Evolutionary conservation across 2,329 filamentous ascomycete species (phyloP).

Genomic region (Penicillium sp.): DNA sequence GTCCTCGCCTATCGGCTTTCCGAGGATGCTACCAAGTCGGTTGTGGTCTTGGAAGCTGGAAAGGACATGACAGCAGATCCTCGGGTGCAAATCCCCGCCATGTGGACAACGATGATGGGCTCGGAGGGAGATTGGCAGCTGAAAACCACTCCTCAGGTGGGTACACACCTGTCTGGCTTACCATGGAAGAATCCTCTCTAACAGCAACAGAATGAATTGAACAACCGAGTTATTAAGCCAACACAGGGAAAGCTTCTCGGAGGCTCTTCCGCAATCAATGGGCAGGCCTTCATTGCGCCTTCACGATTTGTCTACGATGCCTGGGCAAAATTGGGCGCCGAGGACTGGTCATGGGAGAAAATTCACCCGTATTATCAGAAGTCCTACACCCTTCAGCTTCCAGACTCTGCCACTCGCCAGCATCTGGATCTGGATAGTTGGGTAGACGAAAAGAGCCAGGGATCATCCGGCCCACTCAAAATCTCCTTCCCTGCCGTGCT

Average conservation of each 20-base stretch:
- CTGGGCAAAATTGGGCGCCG: conserved; percentile 3
- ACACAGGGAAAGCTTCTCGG: conserved; percentile 2
- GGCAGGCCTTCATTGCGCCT: conserved; percentile 1
- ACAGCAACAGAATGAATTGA: neutral
- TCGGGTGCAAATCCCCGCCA: neutral
- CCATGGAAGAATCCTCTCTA: neutral
- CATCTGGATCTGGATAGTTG: conserved; percentile 3
- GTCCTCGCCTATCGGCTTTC: neutral
- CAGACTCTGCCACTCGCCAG: conserved; percentile 10
- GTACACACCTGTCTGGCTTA: neutral
- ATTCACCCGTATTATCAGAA: neutral
- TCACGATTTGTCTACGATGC: neutral
- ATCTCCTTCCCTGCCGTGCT: conserved; percentile 4
- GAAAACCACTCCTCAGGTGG: neutral
- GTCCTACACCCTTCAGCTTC: conserved; percentile 25
- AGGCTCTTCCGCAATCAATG: conserved; percentile 6
- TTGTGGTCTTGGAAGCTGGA: neutral
- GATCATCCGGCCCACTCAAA: conserved; percentile 3
- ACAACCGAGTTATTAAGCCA: neutral
- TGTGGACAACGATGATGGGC: neutral
- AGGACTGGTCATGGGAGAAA: conserved; percentile 2
- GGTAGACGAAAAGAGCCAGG: neutral
- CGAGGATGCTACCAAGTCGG: neutral
- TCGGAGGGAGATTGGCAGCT: neutral
- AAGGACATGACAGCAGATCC: neutral